Conservation (phyloP, 768 basidiomycete species). For the Amanita inopinata region DNA sequence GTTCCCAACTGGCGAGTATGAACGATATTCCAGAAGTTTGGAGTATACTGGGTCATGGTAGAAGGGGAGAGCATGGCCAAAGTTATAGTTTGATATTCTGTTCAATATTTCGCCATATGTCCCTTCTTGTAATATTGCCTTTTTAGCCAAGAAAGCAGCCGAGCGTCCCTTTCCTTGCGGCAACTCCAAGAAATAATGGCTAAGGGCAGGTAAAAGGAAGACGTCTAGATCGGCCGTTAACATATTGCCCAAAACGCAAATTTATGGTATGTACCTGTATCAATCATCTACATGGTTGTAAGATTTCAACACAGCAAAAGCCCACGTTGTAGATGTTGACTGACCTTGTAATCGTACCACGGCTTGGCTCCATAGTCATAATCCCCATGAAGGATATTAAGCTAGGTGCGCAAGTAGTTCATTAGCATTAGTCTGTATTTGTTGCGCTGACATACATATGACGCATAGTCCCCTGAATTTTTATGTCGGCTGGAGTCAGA, state of each 20-base stretch:
- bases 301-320: not conserved
- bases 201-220: slow-evolving; percentile 28
- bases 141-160: slow-evolving; percentile 21
- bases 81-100: slow-evolving; percentile 29
- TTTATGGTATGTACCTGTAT: slow-evolving; percentile 19
- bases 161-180: slow-evolving; percentile 30
- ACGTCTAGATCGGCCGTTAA: slow-evolving; percentile 18
- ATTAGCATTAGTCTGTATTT: slow-evolving; percentile 25
- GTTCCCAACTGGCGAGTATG: slow-evolving; percentile 31
- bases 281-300: slow-evolving; percentile 25
- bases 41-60: slow-evolving; percentile 17
- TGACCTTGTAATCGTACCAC: slow-evolving; percentile 28
- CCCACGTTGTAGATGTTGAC: not conserved
- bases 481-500: too few relatives aligned
- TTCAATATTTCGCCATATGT: slow-evolving; percentile 29
- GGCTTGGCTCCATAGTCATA: slow-evolving; percentile 30
- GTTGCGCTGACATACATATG: slow-evolving; percentile 18
- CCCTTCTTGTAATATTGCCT: slow-evolving; percentile 30
- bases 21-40: slow-evolving; percentile 28
- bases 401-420: too few relatives aligned
- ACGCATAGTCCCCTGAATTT: slow-evolving; percentile 32
- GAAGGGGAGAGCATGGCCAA: slow-evolving; percentile 29
- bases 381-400: too few relatives aligned
- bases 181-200: slow-evolving; percentile 33
- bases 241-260: not conserved